Percentiles rank a stretch among this genome's conserved stretches.
Evolutionary conservation across 371 early-diverging fungal species (phyloP).

Genomic region (Umbelopsis sp.): DNA sequence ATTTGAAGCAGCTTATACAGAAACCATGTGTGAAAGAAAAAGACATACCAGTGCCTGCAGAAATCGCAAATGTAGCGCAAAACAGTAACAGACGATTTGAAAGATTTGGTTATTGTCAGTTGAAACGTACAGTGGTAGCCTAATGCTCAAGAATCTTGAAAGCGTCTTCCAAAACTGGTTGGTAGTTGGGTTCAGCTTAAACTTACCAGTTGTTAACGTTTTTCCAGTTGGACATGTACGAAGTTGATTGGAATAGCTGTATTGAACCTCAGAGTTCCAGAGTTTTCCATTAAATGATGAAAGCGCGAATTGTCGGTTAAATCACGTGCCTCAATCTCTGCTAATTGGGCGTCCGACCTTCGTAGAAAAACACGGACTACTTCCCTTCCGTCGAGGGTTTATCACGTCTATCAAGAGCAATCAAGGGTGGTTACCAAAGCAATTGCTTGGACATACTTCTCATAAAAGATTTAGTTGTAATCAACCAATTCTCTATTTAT

Average conservation of each 20-base stretch:
- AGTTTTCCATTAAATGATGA: constrained; percentile 14
- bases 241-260: constrained; percentile 18
- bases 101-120: neutral
- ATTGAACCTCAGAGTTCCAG: constrained; percentile 19
- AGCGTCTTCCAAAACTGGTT: neutral
- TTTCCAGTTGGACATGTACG: constrained; percentile 65
- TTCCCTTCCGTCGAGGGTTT: too few relatives aligned
- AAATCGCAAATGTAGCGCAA: neutral
- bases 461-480: too few relatives aligned
- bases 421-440: too few relatives aligned
- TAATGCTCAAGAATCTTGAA: neutral
- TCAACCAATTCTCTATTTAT: too few relatives aligned
- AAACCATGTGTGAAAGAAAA: neutral
- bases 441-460: too few relatives aligned
- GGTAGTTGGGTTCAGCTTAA: neutral
- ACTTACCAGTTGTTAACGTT: constrained; percentile 70
- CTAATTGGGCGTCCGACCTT: too few relatives aligned
- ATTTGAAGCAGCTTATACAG: neutral
- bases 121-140: neutral
- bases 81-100: neutral
- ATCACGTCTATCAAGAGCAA: too few relatives aligned
- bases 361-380: too few relatives aligned
- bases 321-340: neutral
- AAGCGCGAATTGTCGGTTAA: neutral
- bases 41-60: constrained; percentile 46